Evolutionary conservation across 805 yeast genomes (phyloP), one percentile per base, ranked within the genome.

Genomic region (Ogataea allantospora): DNA sequence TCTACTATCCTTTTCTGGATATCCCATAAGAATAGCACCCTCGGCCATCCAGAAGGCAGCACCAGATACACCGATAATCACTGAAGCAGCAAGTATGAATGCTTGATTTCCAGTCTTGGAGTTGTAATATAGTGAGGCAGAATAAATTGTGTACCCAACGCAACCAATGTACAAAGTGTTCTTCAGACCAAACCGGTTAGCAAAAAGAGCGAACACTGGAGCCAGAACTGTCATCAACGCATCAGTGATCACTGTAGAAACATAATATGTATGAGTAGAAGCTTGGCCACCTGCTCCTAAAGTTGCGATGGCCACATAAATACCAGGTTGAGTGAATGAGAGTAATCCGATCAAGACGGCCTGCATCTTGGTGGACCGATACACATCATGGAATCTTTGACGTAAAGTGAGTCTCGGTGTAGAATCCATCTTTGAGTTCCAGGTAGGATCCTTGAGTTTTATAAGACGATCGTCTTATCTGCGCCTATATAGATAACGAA

Each of bases 31-130:
- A 19, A 55, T 43, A 1, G 60, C 44, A n/a, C 52, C 60, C 32
- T 58, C 62, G n/a, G 47, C 45, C 13, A 45, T 43, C 60, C 60
- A 58, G 31, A 55, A 53, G 0, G 57, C 55, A 20, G 54, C 44
- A 11, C 55, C 55, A 16, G 50, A 39, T 10, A 55, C 27, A 33
- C 62, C 62, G 29, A 54, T 46, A 4, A 46, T 24, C 2, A 42
- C 46, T 9, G 58, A 55, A 20, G 60, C 60, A 15, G 47, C 42
- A 29, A 55, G 40, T 19, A 57, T 51, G 3, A 53, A 40, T 24
- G 49, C 44, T 38, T 57, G 55, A 7, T 50, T 38, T 5, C 62
- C 60, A 35, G 46, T 46, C 34, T 48, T 50, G 8, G 54, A 47
- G 30, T 57, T 58, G 27, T 48, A 38, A 35, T 58, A 57, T 5